Conservation (phyloP, 768 basidiomycete species). For the Stropharia rugosoannulata region DNA sequence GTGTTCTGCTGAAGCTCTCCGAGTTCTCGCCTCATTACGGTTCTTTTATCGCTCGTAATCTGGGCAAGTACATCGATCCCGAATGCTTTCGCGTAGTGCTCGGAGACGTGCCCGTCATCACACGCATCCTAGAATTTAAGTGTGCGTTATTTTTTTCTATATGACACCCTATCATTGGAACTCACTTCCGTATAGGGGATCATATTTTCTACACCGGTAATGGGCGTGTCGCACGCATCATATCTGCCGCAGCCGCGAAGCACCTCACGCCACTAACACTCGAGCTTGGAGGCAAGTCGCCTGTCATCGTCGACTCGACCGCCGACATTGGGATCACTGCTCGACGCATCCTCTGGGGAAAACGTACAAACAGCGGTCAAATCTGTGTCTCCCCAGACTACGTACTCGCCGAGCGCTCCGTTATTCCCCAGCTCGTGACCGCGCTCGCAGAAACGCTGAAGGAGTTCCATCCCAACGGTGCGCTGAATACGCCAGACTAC, state of each 20-base stretch:
- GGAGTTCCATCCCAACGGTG: slow-evolving; percentile 54
- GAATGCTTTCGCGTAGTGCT: slow-evolving; percentile 53
- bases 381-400: slow-evolving; percentile 63
- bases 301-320: slow-evolving; percentile 37
- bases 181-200: slow-evolving; percentile 22
- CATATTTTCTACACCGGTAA: slow-evolving; percentile 50
- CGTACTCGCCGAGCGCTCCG: slow-evolving; percentile 35
- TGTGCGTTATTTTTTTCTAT: slow-evolving; percentile 24
- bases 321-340: slow-evolving; percentile 48
- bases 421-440: slow-evolving; percentile 46
- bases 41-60: slow-evolving; percentile 47
- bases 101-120: slow-evolving; percentile 58
- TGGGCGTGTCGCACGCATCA: slow-evolving; percentile 43
- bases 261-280: slow-evolving; percentile 55
- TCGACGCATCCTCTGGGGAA: slow-evolving; percentile 67
- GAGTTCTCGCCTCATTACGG: slow-evolving; percentile 55
- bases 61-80: slow-evolving; percentile 51
- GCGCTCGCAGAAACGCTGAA: slow-evolving; percentile 42
- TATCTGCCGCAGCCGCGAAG: slow-evolving; percentile 51
- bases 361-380: slow-evolving; percentile 66
- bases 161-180: background rate
- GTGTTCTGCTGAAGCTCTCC: slow-evolving; percentile 66
- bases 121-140: slow-evolving; percentile 46
- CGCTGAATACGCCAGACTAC: slow-evolving; percentile 41
- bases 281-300: slow-evolving; percentile 55